phyloP scores from a whole-genome alignment of 2,329 filamentous ascomycete genomes.

The Cladophialophora bantiana region DNA sequence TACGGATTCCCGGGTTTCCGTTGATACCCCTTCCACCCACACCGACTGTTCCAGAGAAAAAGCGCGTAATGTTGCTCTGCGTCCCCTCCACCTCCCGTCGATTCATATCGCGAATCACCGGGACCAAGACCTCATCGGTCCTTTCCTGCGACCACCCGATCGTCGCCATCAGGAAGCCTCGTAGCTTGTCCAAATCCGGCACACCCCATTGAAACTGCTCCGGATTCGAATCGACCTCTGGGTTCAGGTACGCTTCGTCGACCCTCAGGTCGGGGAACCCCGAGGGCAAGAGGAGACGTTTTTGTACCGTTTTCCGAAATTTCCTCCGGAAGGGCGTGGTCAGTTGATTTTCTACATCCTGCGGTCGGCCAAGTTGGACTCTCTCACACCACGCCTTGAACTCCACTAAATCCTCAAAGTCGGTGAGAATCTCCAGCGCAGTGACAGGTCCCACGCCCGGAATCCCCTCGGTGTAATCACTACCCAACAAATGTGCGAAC shows the following conservation, averaged over 20 bases:
- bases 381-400: slow-evolving; percentile 84
- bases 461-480: slow-evolving; percentile 93
- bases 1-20: slow-evolving; percentile 4
- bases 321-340: slow-evolving; percentile 77
- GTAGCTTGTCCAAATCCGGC: slow-evolving; percentile 84
- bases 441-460: slow-evolving; percentile 92
- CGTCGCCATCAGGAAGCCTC: slow-evolving; percentile 85
- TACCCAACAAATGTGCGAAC: slow-evolving; percentile 88
- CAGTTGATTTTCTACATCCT: slow-evolving; percentile 65
- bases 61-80: slow-evolving; percentile 94
- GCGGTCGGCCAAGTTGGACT: slow-evolving; percentile 71
- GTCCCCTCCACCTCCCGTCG: slow-evolving; percentile 85
- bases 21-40: slow-evolving; percentile 66
- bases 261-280: slow-evolving; percentile 81
- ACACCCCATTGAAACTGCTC: slow-evolving; percentile 94
- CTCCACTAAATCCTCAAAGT: slow-evolving; percentile 74
- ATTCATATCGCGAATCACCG: slow-evolving; percentile 96
- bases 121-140: slow-evolving; percentile 93
- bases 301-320: slow-evolving; percentile 76
- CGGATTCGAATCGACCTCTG: slow-evolving; percentile 80
- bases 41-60: slow-evolving; percentile 78
- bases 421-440: slow-evolving; percentile 89
- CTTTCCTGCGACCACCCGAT: slow-evolving; percentile 92
- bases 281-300: slow-evolving; percentile 84
- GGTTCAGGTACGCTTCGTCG: slow-evolving; percentile 80